These are phyloP conservation scores for Paramyrothecium roridum DNA, from an alignment of 2,329 filamentous ascomycete species.

Conservation along the genomic window DNA sequence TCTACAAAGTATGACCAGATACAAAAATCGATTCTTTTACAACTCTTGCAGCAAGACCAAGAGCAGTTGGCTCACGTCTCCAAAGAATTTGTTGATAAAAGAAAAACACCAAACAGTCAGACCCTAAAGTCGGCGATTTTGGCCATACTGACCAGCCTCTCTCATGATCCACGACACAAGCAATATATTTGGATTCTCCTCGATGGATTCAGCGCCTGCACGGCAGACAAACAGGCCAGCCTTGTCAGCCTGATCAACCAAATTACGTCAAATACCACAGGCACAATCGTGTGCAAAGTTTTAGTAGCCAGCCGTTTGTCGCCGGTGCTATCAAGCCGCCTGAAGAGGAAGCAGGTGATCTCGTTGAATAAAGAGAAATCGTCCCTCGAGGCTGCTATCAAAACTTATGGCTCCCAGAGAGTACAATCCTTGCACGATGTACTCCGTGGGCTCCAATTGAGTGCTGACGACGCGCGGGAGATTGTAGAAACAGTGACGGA, in stretches of 20 bases:
- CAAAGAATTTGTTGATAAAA: slow-evolving; percentile 16
- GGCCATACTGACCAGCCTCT: too few species aligned
- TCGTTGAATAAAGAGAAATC: too few species aligned
- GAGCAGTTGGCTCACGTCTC: slow-evolving; percentile 18
- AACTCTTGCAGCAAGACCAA: slow-evolving; percentile 17
- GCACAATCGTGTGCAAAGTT: slow-evolving; percentile 7
- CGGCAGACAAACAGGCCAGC: slow-evolving; percentile 1
- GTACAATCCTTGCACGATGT: too few species aligned
- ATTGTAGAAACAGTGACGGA: too few species aligned
- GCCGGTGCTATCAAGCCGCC: too few species aligned
- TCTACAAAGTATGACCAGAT: slow-evolving; percentile 29
- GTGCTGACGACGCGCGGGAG: too few species aligned
- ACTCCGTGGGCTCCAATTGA: too few species aligned
- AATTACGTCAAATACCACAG: slow-evolving; percentile 1
- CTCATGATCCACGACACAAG: not conserved
- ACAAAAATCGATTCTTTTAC: slow-evolving; percentile 24
- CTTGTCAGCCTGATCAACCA: slow-evolving; percentile 7
- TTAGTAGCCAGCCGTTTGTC: slow-evolving; percentile 6
- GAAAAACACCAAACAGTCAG: not conserved
- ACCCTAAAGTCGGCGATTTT: too few species aligned
- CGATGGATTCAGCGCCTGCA: slow-evolving; percentile 12
- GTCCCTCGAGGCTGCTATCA: too few species aligned
- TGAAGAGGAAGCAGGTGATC: too few species aligned
- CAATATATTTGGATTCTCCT: slow-evolving; percentile 8
- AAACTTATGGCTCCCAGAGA: too few species aligned